phyloP scores from a whole-genome alignment of 2,329 filamentous ascomycete species.

The Sporothrix brunneoviolacea region DNA sequence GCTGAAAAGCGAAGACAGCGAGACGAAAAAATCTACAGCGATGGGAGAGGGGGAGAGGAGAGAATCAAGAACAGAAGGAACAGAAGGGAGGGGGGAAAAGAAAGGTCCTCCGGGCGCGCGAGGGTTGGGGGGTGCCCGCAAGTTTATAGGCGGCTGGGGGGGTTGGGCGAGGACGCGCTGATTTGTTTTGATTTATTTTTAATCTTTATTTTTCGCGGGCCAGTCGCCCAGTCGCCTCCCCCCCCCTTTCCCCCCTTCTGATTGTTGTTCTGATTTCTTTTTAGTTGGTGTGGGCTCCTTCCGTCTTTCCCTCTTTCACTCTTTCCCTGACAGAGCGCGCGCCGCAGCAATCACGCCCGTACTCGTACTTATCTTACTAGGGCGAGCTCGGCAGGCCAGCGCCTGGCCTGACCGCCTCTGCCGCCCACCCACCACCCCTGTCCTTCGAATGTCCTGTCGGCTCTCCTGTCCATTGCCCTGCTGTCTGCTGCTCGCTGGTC shows the following conservation, averaged over 20 bases:
- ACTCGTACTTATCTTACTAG: slow-evolving; percentile 2
- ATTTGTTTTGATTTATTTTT: slow-evolving; percentile 18
- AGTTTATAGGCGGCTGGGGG: slow-evolving; percentile 22
- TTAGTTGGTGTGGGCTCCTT: slow-evolving; percentile 8
- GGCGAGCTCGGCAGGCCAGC: slow-evolving; percentile 1
- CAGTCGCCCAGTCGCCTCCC: background rate
- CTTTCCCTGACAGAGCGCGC: too few species aligned
- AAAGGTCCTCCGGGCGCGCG: slow-evolving; percentile 13
- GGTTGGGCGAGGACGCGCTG: slow-evolving; percentile 19
- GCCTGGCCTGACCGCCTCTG: too few species aligned
- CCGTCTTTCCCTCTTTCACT: background rate
- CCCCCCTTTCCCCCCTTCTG: background rate
- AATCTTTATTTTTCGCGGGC: background rate
- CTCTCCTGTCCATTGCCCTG: background rate
- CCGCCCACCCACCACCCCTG: too few species aligned
- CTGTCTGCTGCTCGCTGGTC: background rate
- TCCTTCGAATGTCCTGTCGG: too few species aligned
- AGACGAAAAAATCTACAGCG: slow-evolving; percentile 1
- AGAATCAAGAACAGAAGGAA: background rate
- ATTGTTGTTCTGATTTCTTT: slow-evolving; percentile 1
- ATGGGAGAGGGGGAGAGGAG: background rate
- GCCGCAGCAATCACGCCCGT: background rate
- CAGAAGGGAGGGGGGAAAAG: slow-evolving; percentile 8
- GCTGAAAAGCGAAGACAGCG: background rate
- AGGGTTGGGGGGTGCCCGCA: slow-evolving; percentile 17